These are phyloP conservation scores for Scutellaria baicalensis DNA, from an alignment of 257 asterid genomes.

Conservation along the genomic window DNA sequence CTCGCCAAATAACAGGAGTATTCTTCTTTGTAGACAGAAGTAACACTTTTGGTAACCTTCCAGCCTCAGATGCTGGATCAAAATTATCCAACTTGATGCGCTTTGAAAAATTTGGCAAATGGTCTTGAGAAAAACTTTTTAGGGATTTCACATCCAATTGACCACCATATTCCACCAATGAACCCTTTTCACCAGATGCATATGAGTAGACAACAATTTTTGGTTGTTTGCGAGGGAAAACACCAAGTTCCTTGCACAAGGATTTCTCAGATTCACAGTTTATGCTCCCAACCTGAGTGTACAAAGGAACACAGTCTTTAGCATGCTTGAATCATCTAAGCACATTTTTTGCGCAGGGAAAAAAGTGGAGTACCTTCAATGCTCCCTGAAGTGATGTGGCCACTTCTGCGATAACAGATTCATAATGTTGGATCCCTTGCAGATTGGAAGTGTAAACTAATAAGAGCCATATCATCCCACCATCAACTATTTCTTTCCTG, in stretches of 20 bases:
- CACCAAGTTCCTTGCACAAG: slow-evolving; percentile 70
- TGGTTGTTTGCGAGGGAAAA: slow-evolving; percentile 52
- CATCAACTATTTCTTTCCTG: slow-evolving; percentile 61
- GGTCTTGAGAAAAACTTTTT: slow-evolving; percentile 62
- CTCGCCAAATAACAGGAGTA: slow-evolving; percentile 91
- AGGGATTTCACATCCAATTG: slow-evolving; percentile 51
- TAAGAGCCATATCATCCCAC: slow-evolving; percentile 77
- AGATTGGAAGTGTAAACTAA: slow-evolving; percentile 41
- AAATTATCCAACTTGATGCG: slow-evolving; percentile 49
- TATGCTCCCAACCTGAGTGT: slow-evolving; percentile 60
- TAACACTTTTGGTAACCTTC: slow-evolving; percentile 62
- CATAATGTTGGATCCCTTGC: slow-evolving; percentile 48
- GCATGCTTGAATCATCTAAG: background rate
- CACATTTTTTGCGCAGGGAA: background rate
- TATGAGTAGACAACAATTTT: slow-evolving; percentile 59
- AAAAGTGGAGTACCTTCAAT: slow-evolving; percentile 49
- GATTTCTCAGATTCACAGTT: slow-evolving; percentile 70
- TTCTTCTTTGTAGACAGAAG: slow-evolving; percentile 83
- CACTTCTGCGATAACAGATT: slow-evolving; percentile 49
- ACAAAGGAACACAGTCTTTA: slow-evolving; percentile 1
- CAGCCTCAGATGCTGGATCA: slow-evolving; percentile 38
- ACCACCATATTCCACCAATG: slow-evolving; percentile 68
- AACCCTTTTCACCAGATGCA: slow-evolving; percentile 45
- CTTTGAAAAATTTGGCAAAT: slow-evolving; percentile 80
- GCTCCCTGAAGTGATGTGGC: slow-evolving; percentile 63